phyloP scores from a whole-genome alignment of 2,329 filamentous ascomycete genomes.

The Bretziella fagacearum region DNA sequence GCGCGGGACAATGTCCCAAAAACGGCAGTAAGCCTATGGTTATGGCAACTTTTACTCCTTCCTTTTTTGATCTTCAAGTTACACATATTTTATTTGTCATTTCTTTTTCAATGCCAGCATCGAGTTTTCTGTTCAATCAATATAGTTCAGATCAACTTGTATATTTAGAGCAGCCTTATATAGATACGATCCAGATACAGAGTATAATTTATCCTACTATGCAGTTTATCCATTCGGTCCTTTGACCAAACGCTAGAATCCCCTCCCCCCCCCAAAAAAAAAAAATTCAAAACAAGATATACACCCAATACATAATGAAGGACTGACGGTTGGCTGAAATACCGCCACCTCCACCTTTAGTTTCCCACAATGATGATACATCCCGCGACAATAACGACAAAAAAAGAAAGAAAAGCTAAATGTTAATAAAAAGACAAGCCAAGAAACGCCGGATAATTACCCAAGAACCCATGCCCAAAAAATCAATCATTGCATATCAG shows the following conservation, averaged over 20 bases:
- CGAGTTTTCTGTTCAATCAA: no score
- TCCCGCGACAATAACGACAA: conserved; percentile 1
- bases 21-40: background rate
- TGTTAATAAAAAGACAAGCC: conserved; percentile 3
- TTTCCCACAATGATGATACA: no score
- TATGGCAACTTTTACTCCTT: no score
- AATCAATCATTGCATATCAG: conserved; percentile 2
- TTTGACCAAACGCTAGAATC: background rate
- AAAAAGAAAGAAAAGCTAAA: conserved; percentile 4
- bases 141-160: no score
- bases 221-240: background rate
- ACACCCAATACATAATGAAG: background rate
- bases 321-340: no score
- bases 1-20: background rate
- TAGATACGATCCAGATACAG: no score
- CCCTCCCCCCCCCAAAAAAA: background rate
- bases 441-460: conserved; percentile 1
- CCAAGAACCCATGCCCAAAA: conserved; percentile 3
- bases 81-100: no score
- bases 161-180: no score
- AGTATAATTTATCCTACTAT: no score
- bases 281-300: background rate
- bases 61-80: no score
- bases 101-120: no score
- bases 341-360: no score